phyloP scores from a whole-genome alignment of 2,329 filamentous ascomycete species.

The Diaporthe sp. region DNA sequence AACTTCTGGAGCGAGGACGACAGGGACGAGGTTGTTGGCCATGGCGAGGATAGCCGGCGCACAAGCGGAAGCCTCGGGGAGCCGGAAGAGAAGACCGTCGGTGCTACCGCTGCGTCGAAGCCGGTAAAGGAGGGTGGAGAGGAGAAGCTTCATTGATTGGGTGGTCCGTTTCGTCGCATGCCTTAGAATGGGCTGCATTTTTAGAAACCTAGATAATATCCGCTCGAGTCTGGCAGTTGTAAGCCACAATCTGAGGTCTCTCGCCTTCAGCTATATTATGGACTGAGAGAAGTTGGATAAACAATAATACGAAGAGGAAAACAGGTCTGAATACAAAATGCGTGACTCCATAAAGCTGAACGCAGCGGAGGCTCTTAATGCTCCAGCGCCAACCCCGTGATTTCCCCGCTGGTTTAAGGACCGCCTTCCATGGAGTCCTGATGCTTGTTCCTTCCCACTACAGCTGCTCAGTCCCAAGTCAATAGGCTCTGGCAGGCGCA shows the following conservation, averaged over 20 bases:
- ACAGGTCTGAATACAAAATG: neutral
- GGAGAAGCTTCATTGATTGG: slow-evolving; percentile 11
- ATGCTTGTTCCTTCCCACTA: neutral
- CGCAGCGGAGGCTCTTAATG: neutral
- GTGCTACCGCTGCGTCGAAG: slow-evolving; percentile 26
- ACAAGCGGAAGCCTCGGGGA: slow-evolving; percentile 29
- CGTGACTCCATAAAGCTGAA: neutral
- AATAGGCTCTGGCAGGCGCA: neutral
- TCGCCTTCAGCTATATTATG: neutral
- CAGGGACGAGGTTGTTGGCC: slow-evolving; percentile 32
- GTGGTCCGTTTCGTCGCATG: neutral
- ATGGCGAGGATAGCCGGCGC: slow-evolving; percentile 20
- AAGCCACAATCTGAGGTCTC: neutral
- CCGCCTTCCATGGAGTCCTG: neutral
- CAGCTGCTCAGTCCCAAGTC: neutral
- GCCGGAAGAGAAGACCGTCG: slow-evolving; percentile 31
- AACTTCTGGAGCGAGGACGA: slow-evolving; percentile 76
- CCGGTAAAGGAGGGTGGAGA: slow-evolving; percentile 19
- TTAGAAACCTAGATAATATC: neutral
- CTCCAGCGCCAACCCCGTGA: neutral
- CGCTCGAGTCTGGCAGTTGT: neutral
- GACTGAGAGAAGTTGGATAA: neutral
- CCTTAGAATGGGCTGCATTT: neutral
- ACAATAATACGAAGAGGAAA: neutral
- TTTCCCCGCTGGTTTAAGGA: neutral